Conservation (phyloP, 495 filamentous ascomycete species). For the Aspergillus steynii region DNA sequence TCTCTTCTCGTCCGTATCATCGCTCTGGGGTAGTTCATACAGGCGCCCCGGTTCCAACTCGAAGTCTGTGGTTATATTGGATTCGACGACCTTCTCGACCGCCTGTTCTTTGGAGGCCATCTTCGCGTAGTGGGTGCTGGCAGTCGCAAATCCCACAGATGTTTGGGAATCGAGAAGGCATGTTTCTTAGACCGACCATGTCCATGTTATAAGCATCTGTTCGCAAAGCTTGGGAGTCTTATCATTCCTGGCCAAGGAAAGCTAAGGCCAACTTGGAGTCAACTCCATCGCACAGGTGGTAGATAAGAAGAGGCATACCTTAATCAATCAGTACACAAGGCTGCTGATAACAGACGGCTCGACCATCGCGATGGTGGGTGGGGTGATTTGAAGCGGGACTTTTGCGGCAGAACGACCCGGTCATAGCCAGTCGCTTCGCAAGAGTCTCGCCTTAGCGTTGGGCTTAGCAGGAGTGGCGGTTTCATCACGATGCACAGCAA, state of each 20-base stretch:
- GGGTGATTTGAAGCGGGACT: too few relatives aligned
- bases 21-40: conserved; percentile 20
- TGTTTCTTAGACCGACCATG: neutral
- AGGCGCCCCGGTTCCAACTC: conserved; percentile 25
- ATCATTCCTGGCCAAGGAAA: neutral
- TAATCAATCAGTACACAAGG: too few relatives aligned
- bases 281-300: too few relatives aligned
- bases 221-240: neutral
- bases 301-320: too few relatives aligned
- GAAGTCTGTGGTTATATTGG: conserved; percentile 14
- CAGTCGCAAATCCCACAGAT: neutral
- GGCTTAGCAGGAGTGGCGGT: too few relatives aligned
- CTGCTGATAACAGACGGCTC: too few relatives aligned
- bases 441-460: too few relatives aligned
- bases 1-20: conserved; percentile 27
- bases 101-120: conserved; percentile 22
- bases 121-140: neutral
- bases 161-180: neutral
- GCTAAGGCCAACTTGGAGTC: too few relatives aligned
- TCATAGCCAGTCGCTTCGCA: too few relatives aligned
- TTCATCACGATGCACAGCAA: too few relatives aligned
- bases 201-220: conserved; percentile 6
- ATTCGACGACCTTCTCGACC: conserved; percentile 17
- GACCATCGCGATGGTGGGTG: too few relatives aligned
- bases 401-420: too few relatives aligned